phyloP scores from a whole-genome alignment of 306 rosid genomes.

The Dalbergia oliveri region DNA sequence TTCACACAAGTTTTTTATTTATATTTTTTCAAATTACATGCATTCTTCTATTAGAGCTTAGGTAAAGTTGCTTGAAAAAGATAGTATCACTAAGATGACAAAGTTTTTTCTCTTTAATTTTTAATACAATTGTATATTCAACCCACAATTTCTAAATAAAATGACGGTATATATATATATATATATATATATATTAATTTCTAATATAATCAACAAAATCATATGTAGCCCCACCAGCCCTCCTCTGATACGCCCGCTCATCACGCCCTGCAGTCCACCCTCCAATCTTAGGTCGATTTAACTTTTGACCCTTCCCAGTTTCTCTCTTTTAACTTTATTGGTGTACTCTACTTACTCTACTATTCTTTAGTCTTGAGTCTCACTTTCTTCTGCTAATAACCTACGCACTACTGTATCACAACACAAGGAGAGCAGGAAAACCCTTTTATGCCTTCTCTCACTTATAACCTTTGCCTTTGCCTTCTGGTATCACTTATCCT shows the following conservation, averaged over 20 bases:
- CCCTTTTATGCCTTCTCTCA: constrained; percentile 24
- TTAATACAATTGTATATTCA: no score
- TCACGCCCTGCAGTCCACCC: constrained; percentile 56
- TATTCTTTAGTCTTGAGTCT: neutral
- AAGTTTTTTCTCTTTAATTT: no score
- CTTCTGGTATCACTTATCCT: constrained; percentile 49
- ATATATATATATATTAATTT: no score
- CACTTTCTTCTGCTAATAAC: constrained; percentile 2
- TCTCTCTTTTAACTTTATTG: neutral
- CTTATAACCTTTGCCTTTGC: constrained; percentile 36
- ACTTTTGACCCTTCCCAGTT: constrained; percentile 12
- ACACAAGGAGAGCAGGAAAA: neutral
- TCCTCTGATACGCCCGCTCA: constrained; percentile 61
- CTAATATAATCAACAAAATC: constrained; percentile 31
- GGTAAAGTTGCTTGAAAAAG: no score
- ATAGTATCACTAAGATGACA: no score
- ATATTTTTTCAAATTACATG: no score
- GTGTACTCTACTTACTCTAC: neutral
- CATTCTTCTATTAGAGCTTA: no score
- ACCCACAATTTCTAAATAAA: no score
- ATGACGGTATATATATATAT: no score
- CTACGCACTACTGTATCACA: neutral
- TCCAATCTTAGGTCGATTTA: constrained; percentile 19
- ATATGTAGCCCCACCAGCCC: constrained; percentile 35
- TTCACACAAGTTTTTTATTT: no score